Base-by-base conservation (phyloP, 495 filamentous ascomycete species). In the Talaromyces thailandensis region DNA sequence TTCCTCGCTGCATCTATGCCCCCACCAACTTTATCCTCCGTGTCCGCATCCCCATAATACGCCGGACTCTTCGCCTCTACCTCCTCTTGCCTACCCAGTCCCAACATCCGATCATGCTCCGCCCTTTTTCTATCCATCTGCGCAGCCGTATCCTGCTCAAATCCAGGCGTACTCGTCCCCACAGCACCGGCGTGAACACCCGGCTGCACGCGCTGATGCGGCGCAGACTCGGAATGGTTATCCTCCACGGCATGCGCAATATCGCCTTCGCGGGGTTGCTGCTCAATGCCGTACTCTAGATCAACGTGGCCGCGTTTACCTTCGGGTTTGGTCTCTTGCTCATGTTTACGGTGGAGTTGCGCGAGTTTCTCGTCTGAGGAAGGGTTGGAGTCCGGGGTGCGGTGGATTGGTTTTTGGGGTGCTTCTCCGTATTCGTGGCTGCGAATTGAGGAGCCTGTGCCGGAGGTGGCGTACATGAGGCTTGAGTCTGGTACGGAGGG, bases 281-380 rank as follows among this genome's bases (percentile, higher is more conserved):
- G 73, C 76, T 87, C 83, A 63, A 86, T 79, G 5, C 84, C 84
- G 9, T 80, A 80, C 18, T 85, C 82, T 1, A 70, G 64, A 60
- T 79, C 75, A 6, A 76, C 70, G 62, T 69, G 53, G 67, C 62
- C 58, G 53, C 23, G 68, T 65, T 63, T 72, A 31, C 25, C 25
- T n/a, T 61, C 59, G n/a, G 59, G 28, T 1, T 51, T 16, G n/a
- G 50, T 29, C 8, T 71, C 56, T 8, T 63, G 59, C 3, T 63
- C n/a, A 24, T 63, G 74, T 9, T 69, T 25, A 16, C 40, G 53
- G 0, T 59, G 50, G 1, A 72, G 62, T 18, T 61, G 64, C 6
- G 70, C 64, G 3, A 70, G 68, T 4, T 70, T 71, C 26, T 73
- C 69, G 35, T 73, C 75, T 57, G 70, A 73, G 0, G 75, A 73